These are phyloP conservation scores for Auricularia cornea DNA, from an alignment of 768 basidiomycete species.

Conservation along the genomic window DNA sequence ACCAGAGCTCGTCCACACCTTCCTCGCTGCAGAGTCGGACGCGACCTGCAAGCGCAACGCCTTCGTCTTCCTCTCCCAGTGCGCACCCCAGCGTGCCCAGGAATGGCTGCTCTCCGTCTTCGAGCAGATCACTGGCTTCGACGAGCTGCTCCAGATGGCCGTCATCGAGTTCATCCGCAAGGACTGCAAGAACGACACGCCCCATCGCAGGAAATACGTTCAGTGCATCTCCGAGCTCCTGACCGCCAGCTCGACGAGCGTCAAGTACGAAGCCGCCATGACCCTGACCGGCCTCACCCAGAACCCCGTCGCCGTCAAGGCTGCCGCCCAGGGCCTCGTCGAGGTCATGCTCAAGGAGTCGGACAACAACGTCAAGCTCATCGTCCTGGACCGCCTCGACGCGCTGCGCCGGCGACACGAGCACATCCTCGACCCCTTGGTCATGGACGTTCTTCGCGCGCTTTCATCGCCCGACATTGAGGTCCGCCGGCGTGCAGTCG, in stretches of 20 bases:
- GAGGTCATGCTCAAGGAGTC: slow-evolving; percentile 89
- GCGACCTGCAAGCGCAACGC: slow-evolving; percentile 96
- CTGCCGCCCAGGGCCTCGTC: slow-evolving; percentile 82
- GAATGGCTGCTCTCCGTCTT: slow-evolving; percentile 83
- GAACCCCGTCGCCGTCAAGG: slow-evolving; percentile 93
- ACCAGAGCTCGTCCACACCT: slow-evolving; percentile 90
- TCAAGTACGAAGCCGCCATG: slow-evolving; percentile 96
- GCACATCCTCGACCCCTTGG: slow-evolving; percentile 78
- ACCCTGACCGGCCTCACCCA: slow-evolving; percentile 91
- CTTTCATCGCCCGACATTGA: slow-evolving; percentile 92
- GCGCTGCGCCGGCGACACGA: slow-evolving; percentile 76
- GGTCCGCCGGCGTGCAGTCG: slow-evolving; percentile 86
- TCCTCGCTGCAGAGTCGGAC: slow-evolving; percentile 92
- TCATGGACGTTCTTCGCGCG: slow-evolving; percentile 93
- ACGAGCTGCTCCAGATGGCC: slow-evolving; percentile 92
- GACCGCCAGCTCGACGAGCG: slow-evolving; percentile 81
- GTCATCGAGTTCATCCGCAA: slow-evolving; percentile 88
- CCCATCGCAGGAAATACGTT: slow-evolving; percentile 63
- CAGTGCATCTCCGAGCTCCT: slow-evolving; percentile 88
- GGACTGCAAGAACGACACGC: slow-evolving; percentile 80
- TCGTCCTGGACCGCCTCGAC: slow-evolving; percentile 89
- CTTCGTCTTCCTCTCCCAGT: slow-evolving; percentile 84
- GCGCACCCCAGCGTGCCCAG: slow-evolving; percentile 82
- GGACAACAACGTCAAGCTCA: slow-evolving; percentile 98
- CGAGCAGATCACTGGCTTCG: slow-evolving; percentile 72